Evolutionary conservation across 371 early-diverging fungal genomes (phyloP).

Genomic region (Mortierella sp.): DNA sequence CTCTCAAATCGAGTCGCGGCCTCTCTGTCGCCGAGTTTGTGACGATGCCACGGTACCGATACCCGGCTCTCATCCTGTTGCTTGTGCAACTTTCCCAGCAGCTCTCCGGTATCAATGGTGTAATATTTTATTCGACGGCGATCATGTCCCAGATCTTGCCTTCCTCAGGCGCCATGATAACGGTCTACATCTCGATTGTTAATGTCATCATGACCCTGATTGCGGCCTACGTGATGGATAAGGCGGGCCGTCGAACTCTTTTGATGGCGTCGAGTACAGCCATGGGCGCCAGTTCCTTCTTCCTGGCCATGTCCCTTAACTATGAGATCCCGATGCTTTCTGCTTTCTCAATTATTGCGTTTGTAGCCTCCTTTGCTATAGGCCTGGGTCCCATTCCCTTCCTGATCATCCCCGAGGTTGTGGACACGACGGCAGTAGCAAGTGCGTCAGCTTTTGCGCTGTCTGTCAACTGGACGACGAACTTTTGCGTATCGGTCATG

Average conservation of each 20-base stretch:
- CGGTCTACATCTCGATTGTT: constrained; percentile 80
- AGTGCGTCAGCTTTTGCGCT: constrained; percentile 79
- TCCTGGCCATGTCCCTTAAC: constrained; percentile 73
- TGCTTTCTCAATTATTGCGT: constrained; percentile 75
- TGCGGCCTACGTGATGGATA: constrained; percentile 83
- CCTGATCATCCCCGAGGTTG: constrained; percentile 85
- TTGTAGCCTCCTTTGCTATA: constrained; percentile 88
- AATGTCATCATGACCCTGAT: constrained; percentile 81
- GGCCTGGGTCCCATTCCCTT: constrained; percentile 94
- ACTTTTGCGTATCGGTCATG: constrained; percentile 75
- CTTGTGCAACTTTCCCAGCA: constrained; percentile 85
- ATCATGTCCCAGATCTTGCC: constrained; percentile 79
- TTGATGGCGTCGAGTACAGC: constrained; percentile 73
- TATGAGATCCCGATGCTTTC: constrained; percentile 64
- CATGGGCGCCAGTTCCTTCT: constrained; percentile 67
- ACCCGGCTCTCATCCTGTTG: constrained; percentile 74
- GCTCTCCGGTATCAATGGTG: constrained; percentile 94
- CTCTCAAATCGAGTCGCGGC: constrained; percentile 20
- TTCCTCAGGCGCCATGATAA: constrained; percentile 71
- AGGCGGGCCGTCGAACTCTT: constrained; percentile 82
- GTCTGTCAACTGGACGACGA: constrained; percentile 78
- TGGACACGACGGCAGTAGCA: constrained; percentile 75
- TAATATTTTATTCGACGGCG: constrained; percentile 88
- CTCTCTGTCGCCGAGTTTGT: constrained; percentile 55
- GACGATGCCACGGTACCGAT: constrained; percentile 62